Evolutionary conservation across 495 filamentous ascomycete species (phyloP).

Genomic region (Pseudoneurospora amorphoporcata): DNA sequence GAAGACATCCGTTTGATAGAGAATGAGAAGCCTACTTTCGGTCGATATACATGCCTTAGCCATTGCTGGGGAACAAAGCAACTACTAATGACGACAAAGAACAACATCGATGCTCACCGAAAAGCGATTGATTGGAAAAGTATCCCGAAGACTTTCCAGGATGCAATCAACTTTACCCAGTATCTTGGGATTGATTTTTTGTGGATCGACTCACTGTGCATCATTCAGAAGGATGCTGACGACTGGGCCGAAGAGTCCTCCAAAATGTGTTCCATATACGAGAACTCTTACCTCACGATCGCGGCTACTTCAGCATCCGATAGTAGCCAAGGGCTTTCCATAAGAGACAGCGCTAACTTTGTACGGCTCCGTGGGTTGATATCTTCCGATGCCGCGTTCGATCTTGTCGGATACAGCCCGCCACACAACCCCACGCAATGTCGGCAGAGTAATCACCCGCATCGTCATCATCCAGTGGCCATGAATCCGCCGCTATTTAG

Average conservation of each 20-base stretch:
- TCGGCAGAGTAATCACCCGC: not conserved
- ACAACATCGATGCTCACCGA: not conserved
- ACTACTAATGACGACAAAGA: not conserved
- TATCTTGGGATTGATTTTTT: conserved; percentile 2
- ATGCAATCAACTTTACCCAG: not conserved
- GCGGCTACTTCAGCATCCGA: not conserved
- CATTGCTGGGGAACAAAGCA: not conserved
- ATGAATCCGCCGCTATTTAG: conserved; percentile 5
- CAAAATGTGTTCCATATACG: not conserved
- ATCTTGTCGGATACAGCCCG: not conserved
- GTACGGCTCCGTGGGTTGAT: not conserved
- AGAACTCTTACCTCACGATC: not conserved
- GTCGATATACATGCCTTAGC: not conserved
- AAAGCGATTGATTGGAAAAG: not conserved
- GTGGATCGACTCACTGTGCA: too few species aligned
- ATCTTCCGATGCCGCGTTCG: fast-evolving
- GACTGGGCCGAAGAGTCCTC: not conserved
- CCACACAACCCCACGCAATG: too few species aligned
- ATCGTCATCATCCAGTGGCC: not conserved
- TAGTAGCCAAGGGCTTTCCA: not conserved
- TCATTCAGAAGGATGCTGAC: not conserved
- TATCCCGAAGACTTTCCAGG: not conserved
- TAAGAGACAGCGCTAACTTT: not conserved
- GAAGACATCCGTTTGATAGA: not conserved
- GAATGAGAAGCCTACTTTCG: not conserved